A percentile compares a stretch with the other conserved stretches of the same genome.
phyloP scores from a whole-genome alignment of 495 filamentous ascomycete genomes.

The Evernia prunastri region DNA sequence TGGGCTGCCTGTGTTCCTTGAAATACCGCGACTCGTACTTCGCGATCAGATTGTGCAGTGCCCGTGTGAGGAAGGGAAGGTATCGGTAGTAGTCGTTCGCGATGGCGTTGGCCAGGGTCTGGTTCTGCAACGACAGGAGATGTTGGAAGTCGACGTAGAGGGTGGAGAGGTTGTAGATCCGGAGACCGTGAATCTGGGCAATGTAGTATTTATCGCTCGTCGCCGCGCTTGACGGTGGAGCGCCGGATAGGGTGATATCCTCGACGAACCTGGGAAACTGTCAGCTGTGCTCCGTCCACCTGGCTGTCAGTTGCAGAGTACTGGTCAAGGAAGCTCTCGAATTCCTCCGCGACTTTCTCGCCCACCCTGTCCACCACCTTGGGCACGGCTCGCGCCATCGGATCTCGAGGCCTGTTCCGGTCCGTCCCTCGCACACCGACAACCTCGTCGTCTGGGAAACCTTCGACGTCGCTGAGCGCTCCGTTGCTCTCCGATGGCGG shows the following conservation, averaged over 20 bases:
- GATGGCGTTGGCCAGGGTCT: constrained; percentile 73
- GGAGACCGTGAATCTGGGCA: constrained; percentile 87
- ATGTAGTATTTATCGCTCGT: constrained; percentile 93
- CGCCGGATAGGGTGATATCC: constrained; percentile 63
- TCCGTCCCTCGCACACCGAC: constrained; percentile 49
- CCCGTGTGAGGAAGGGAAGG: constrained; percentile 82
- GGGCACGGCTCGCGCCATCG: constrained; percentile 60
- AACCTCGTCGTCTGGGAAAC: constrained; percentile 56
- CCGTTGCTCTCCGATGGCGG: constrained; percentile 48
- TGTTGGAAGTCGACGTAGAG: constrained; percentile 96
- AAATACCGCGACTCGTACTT: constrained; percentile 95
- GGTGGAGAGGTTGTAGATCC: constrained; percentile 79
- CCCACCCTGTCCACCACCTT: constrained; percentile 83
- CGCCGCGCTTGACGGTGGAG: constrained; percentile 65
- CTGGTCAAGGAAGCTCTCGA: constrained; percentile 84
- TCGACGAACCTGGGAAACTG: constrained; percentile 60
- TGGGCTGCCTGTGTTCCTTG: constrained; percentile 76
- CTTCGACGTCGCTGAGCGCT: constrained; percentile 48
- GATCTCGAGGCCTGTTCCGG: constrained; percentile 52
- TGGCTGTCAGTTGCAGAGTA: constrained; percentile 35
- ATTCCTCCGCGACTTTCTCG: constrained; percentile 74
- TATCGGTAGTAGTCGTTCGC: constrained; percentile 91
- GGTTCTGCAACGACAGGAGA: constrained; percentile 61
- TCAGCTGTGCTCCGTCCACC: constrained; percentile 10
- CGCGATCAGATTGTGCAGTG: constrained; percentile 84